Evolutionary conservation across 208 protist species (phyloP).

Genomic region (Wallacemonas rigidus): DNA sequence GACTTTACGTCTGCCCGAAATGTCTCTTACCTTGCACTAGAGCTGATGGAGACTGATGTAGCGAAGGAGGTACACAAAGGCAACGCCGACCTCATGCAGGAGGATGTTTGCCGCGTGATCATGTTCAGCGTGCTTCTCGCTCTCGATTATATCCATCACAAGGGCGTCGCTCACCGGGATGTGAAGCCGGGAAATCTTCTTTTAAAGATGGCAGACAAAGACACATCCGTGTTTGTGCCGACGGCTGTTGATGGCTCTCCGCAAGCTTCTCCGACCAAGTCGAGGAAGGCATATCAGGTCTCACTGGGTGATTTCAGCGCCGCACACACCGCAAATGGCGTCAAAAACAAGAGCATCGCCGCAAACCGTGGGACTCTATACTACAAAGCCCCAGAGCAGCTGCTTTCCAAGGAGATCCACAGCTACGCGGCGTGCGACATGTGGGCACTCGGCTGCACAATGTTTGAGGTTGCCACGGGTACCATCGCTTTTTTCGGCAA

Average conservation of each 20-base stretch:
- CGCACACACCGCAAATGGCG: constrained; percentile 45
- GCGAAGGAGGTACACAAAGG: constrained; percentile 54
- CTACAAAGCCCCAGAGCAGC: constrained; percentile 82
- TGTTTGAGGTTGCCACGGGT: constrained; percentile 72
- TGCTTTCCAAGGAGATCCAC: constrained; percentile 43
- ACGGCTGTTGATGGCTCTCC: constrained; percentile 3
- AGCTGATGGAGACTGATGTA: constrained; percentile 85
- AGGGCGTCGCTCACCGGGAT: constrained; percentile 70
- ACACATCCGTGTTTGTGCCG: not conserved
- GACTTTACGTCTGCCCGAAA: constrained; percentile 42
- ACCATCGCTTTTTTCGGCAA: constrained; percentile 46
- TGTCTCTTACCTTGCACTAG: constrained; percentile 64
- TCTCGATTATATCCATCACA: constrained; percentile 58
- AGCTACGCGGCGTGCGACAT: constrained; percentile 65
- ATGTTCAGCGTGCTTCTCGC: constrained; percentile 54
- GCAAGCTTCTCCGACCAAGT: constrained; percentile 16
- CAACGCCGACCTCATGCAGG: constrained; percentile 42
- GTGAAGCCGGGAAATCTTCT: constrained; percentile 88
- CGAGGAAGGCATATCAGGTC: constrained; percentile 18
- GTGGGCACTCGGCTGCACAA: constrained; percentile 79
- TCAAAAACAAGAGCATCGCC: constrained; percentile 19
- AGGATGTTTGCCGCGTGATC: constrained; percentile 40
- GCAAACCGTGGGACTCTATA: constrained; percentile 66
- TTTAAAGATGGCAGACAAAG: constrained; percentile 34
- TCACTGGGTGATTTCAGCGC: constrained; percentile 78